Conservation (phyloP, 768 basidiomycete genomes). For the Leucosporidium scottii region DNA sequence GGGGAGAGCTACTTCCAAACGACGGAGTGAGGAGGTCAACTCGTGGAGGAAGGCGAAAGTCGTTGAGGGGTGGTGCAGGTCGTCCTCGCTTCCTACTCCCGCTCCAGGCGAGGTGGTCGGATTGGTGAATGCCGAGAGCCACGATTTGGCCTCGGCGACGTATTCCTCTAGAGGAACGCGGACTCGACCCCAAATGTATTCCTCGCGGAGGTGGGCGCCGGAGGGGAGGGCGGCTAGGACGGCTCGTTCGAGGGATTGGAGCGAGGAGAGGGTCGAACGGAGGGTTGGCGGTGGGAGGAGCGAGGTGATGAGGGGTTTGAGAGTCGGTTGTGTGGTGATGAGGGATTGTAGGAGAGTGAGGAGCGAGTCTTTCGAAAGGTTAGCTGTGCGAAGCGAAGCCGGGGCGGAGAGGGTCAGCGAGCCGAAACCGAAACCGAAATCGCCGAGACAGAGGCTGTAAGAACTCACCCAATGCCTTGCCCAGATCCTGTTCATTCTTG, state of each 20-base stretch:
- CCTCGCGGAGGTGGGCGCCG: slow-evolving; percentile 21
- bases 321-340: slow-evolving; percentile 26
- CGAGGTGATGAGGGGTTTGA: slow-evolving; percentile 22
- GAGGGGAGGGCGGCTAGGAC: slow-evolving; percentile 30
- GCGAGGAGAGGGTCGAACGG: slow-evolving; percentile 2
- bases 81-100: slow-evolving; percentile 2
- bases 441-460: no score
- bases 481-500: slow-evolving; percentile 24
- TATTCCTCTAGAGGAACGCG: slow-evolving; percentile 33
- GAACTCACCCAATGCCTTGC: slow-evolving; percentile 34
- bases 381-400: slow-evolving; percentile 20
- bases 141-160: slow-evolving; percentile 14
- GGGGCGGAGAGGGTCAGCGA: background rate
- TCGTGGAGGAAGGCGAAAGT: slow-evolving; percentile 34
- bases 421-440: no score
- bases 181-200: slow-evolving; percentile 31
- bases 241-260: slow-evolving; percentile 13
- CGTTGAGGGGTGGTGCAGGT: slow-evolving; percentile 32
- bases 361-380: slow-evolving; percentile 31
- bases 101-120: background rate
- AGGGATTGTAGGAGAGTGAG: slow-evolving; percentile 34
- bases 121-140: slow-evolving; percentile 20
- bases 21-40: slow-evolving; percentile 26
- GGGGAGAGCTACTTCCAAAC: slow-evolving; percentile 31
- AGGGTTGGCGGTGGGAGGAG: slow-evolving; percentile 33